These are phyloP conservation scores for Globisporangium acanthophoron DNA, from an alignment of 352 stramenopile genomes.

Conservation along the genomic window DNA sequence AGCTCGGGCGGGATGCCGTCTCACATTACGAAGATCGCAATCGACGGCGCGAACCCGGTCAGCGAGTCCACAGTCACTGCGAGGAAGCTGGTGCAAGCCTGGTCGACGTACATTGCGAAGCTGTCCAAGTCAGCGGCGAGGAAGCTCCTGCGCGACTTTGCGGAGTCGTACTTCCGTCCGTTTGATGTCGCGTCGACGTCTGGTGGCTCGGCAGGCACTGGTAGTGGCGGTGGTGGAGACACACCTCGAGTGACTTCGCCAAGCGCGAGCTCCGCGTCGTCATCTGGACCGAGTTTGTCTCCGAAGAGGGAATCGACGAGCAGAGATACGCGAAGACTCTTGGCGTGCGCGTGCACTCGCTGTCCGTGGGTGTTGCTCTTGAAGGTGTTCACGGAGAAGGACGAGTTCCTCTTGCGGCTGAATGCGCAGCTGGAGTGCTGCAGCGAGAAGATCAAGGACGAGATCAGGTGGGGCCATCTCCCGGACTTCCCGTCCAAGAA, in stretches of 20 bases:
- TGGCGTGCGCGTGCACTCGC: conserved; percentile 62
- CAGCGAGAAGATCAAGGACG: conserved; percentile 68
- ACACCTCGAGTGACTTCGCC: neutral
- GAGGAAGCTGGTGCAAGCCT: conserved; percentile 50
- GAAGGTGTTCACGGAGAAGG: conserved; percentile 62
- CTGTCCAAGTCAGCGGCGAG: conserved; percentile 44
- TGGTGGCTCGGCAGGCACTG: neutral
- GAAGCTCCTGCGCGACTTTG: conserved; percentile 57
- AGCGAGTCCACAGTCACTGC: conserved; percentile 17
- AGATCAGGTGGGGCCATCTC: conserved; percentile 68
- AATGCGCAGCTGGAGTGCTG: conserved; percentile 66
- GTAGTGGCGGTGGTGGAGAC: neutral
- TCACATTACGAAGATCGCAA: conserved; percentile 53
- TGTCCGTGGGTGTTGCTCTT: conserved; percentile 74
- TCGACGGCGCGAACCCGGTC: conserved; percentile 25
- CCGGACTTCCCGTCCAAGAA: conserved; percentile 62
- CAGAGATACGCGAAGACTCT: conserved; percentile 34
- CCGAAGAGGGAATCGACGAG: conserved; percentile 13
- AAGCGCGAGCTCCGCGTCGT: neutral
- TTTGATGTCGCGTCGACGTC: conserved; percentile 21
- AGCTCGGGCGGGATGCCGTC: conserved; percentile 39
- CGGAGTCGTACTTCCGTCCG: conserved; percentile 52
- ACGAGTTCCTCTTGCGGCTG: conserved; percentile 68
- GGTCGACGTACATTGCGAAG: conserved; percentile 49
- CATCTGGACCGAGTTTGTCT: conserved; percentile 6